A percentile compares a stretch with the other conserved stretches of the same genome.
Evolutionary conservation across 768 basidiomycete species (phyloP).

Genomic region (Amylocystis lapponica): DNA sequence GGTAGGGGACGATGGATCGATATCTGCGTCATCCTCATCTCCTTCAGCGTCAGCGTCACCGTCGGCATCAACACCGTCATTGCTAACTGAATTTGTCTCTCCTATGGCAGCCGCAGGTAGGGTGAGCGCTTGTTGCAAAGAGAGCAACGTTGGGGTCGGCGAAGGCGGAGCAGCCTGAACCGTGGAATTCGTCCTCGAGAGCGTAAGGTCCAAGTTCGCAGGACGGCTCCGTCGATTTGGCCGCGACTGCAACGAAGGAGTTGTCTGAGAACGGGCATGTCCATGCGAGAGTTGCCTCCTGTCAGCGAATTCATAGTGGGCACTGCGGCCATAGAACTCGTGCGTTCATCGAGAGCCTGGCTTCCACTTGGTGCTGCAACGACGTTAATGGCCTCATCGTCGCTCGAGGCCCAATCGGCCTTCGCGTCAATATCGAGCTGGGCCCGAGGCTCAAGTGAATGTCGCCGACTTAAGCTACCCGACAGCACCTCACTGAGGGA

Average conservation of each 20-base stretch:
- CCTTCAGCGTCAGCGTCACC: conserved; percentile 47
- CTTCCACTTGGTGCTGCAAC: conserved; percentile 82
- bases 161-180: conserved; percentile 39
- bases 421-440: conserved; percentile 31
- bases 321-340: conserved; percentile 48
- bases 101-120: conserved; percentile 26
- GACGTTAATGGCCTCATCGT: conserved; percentile 82
- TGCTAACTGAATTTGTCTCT: background rate
- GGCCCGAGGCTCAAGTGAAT: conserved; percentile 21
- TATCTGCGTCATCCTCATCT: conserved; percentile 32
- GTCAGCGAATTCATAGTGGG: conserved; percentile 18
- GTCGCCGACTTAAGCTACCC: conserved; percentile 34
- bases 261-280: conserved; percentile 24
- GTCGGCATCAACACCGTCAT: conserved; percentile 35
- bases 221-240: conserved; percentile 50
- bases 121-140: conserved; percentile 57
- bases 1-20: conserved; percentile 24
- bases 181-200: conserved; percentile 27
- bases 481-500: conserved; percentile 61
- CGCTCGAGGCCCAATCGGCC: conserved; percentile 70
- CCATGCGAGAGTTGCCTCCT: conserved; percentile 13
- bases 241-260: conserved; percentile 19
- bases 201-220: conserved; percentile 56
- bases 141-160: conserved; percentile 57
- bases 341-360: conserved; percentile 78